Conservation (phyloP, 1,284 basidiomycete genomes). For the Ganoderma boninense region DNA sequence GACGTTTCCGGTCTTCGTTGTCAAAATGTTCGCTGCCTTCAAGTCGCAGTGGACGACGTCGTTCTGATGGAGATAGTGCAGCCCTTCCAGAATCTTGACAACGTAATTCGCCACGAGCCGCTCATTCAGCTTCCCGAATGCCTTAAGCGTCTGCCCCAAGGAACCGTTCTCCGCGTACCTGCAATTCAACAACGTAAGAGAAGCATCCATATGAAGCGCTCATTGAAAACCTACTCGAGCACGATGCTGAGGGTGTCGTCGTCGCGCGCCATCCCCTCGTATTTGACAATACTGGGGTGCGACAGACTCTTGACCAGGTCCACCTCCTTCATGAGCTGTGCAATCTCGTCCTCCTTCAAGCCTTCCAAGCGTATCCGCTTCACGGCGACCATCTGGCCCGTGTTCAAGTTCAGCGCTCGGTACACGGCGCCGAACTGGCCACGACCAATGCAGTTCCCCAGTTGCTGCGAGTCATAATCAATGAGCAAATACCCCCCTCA, state of each 20-base stretch:
- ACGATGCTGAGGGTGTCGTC: slow-evolving; percentile 89
- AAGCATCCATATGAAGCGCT: slow-evolving; percentile 25
- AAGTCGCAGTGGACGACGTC: slow-evolving; percentile 92
- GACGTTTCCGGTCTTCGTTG: slow-evolving; percentile 96
- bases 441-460: slow-evolving; percentile 95
- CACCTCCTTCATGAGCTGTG: slow-evolving; percentile 90
- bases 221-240: slow-evolving; percentile 75
- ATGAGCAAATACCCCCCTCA: slow-evolving; percentile 1
- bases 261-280: slow-evolving; percentile 94
- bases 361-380: slow-evolving; percentile 92
- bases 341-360: slow-evolving; percentile 85
- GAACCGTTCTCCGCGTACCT: slow-evolving; percentile 96
- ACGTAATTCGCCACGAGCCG: slow-evolving; percentile 89
- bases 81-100: slow-evolving; percentile 92
- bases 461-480: slow-evolving; percentile 64
- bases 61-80: slow-evolving; percentile 87
- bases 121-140: slow-evolving; percentile 93
- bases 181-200: slow-evolving; percentile 37
- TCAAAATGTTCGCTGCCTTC: slow-evolving; percentile 98
- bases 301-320: slow-evolving; percentile 88
- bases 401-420: slow-evolving; percentile 90
- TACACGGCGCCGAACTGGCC: slow-evolving; percentile 98
- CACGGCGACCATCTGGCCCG: slow-evolving; percentile 94
- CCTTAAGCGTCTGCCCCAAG: slow-evolving; percentile 88
- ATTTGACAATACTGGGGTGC: slow-evolving; percentile 95